phyloP scores from a whole-genome alignment of 495 filamentous ascomycete genomes.

The Sporormia fimetaria region DNA sequence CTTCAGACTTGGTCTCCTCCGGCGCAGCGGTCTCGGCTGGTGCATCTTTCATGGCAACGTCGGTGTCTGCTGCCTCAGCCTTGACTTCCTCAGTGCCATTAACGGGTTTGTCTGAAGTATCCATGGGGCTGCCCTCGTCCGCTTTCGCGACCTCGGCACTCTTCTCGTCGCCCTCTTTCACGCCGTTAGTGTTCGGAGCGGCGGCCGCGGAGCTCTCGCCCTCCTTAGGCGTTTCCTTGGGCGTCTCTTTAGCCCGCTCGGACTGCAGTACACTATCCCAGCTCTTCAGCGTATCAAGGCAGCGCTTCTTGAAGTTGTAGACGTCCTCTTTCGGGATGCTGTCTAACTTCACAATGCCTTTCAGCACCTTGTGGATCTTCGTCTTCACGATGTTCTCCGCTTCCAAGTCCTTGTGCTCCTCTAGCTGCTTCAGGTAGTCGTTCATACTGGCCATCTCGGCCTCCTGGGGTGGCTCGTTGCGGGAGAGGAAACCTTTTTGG shows the following conservation, averaged over 20 bases:
- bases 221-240: neutral
- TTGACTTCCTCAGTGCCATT: constrained; percentile 6
- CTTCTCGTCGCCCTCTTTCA: constrained; percentile 42
- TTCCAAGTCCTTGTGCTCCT: constrained; percentile 67
- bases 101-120: constrained; percentile 1
- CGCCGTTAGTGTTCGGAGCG: constrained; percentile 39
- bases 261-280: constrained; percentile 72
- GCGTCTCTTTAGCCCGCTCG: constrained; percentile 34
- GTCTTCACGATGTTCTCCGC: constrained; percentile 71
- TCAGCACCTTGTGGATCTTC: constrained; percentile 92
- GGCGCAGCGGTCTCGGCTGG: constrained; percentile 3
- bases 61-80: constrained; percentile 10
- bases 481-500: constrained; percentile 78
- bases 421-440: constrained; percentile 65
- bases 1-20: constrained; percentile 1
- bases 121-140: neutral
- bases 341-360: constrained; percentile 72
- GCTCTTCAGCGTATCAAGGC: constrained; percentile 57
- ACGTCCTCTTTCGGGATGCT: constrained; percentile 76
- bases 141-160: constrained; percentile 39
- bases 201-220: too few species aligned
- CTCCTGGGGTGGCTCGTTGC: constrained; percentile 67
- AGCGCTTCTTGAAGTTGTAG: constrained; percentile 70
- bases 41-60: constrained; percentile 17
- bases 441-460: constrained; percentile 80